Evolutionary conservation across 805 yeast species (phyloP), one percentile per base, ranked within the genome.

Genomic region (Candida silvicultrix): DNA sequence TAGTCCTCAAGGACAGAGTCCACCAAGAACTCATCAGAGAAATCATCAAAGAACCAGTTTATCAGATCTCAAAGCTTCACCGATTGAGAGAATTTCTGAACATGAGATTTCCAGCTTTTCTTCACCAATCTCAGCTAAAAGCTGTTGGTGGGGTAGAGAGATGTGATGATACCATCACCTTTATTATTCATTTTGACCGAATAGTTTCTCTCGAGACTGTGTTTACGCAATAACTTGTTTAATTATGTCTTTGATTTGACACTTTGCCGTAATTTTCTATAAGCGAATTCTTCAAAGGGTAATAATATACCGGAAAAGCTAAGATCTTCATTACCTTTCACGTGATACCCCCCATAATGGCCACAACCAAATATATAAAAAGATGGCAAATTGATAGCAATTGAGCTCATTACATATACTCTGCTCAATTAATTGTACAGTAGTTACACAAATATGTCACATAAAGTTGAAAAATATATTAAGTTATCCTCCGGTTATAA

Each of bases 401-500:
- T 16, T 32, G 35, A 32, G n/a, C 35, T 32, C n/a, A n/a, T n/a
- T n/a, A n/a, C n/a, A n/a, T n/a, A n/a, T n/a, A n/a, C n/a, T n/a
- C n/a, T n/a, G n/a, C n/a, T n/a, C n/a, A n/a, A n/a, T n/a, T n/a
- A n/a, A n/a, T n/a, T n/a, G n/a, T n/a, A n/a, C 12, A 18, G 16
- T 11, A 34, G 5, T 4, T 6, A 34, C 11, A n/a, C 37, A 15
- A 28, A 8, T 36, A 42, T 23, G 40, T 18, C 25, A 9, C 37
- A 31, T n/a, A 41, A 43, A 10, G 49, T 52, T 5, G 45, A 46
- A 10, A 49, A 53, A 31, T 25, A 16, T 4, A 43, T 54, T 34
- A 50, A 48, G 23, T 66, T 83, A 48, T 74, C 73, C 56, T 78
- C 81, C 45, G 88, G 87, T 2, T 58, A 63, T 32, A 57, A 59